phyloP scores from a whole-genome alignment of 192 early-diverging fungal genomes.

The Pilobolus umbonatus region DNA sequence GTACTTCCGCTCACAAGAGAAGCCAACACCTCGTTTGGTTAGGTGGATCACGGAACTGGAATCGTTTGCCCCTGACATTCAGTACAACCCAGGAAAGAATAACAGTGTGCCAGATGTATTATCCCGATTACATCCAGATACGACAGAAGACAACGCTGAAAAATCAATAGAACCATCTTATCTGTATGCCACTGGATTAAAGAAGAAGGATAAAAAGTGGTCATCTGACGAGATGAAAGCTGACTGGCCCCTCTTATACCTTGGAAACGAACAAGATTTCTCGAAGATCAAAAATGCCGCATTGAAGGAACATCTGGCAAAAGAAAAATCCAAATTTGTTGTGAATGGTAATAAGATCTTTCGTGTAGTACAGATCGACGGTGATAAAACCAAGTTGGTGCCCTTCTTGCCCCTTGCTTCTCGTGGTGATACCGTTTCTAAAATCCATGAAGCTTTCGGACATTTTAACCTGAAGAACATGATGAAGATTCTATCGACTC shows the following conservation, averaged over 20 bases:
- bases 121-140: neutral
- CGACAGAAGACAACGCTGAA: too few species aligned
- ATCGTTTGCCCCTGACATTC: conserved; percentile 3
- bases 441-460: neutral
- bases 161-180: neutral
- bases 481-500: neutral
- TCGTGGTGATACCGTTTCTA: neutral
- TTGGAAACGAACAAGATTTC: neutral
- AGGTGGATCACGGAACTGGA: conserved; percentile 3
- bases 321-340: neutral
- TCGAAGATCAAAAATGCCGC: too few species aligned
- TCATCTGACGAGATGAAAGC: neutral
- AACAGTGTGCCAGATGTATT: neutral
- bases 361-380: neutral
- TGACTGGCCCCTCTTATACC: conserved; percentile 7
- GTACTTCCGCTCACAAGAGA: neutral
- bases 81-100: conserved; percentile 7
- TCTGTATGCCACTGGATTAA: neutral
- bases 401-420: neutral
- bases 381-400: neutral
- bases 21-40: neutral
- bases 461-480: neutral
- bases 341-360: neutral
- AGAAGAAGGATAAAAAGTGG: neutral
- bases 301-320: neutral